phyloP scores from a whole-genome alignment of 2,329 filamentous ascomycete genomes.

The Byssoonygena ceratinophila region DNA sequence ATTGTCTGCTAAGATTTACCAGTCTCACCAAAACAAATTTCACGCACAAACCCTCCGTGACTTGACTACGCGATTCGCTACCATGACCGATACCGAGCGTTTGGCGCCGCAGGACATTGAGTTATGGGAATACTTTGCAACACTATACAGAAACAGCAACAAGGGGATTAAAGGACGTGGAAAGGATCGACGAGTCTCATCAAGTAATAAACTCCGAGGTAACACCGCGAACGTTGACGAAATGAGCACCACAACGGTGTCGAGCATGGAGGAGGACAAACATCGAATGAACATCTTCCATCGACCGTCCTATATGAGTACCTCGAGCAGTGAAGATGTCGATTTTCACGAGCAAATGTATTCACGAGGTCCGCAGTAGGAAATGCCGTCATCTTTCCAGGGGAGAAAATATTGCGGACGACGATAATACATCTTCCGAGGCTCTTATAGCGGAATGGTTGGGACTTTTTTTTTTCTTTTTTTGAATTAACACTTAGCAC shows the following conservation, averaged over 20 bases:
- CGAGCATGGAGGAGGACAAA: slow-evolving; percentile 8
- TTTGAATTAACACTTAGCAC: slow-evolving; percentile 11
- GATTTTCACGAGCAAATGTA: slow-evolving; percentile 18
- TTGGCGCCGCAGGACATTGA: slow-evolving; percentile 62
- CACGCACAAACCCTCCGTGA: slow-evolving; percentile 62
- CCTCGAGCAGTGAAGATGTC: slow-evolving; percentile 17
- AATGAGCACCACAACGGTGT: slow-evolving; percentile 6
- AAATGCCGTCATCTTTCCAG: background rate
- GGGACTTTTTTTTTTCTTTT: too few relatives aligned
- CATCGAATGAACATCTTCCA: slow-evolving; percentile 12
- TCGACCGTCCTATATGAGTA: slow-evolving; percentile 14
- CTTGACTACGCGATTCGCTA: slow-evolving; percentile 61
- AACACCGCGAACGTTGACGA: slow-evolving; percentile 10
- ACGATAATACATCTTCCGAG: background rate
- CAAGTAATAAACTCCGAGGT: slow-evolving; percentile 21
- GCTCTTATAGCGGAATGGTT: background rate
- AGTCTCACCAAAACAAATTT: slow-evolving; percentile 92
- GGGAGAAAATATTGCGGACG: background rate
- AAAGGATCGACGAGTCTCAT: slow-evolving; percentile 53
- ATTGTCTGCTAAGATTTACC: slow-evolving; percentile 8
- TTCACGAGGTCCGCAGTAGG: slow-evolving; percentile 10
- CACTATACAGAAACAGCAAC: slow-evolving; percentile 94
- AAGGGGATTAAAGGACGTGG: slow-evolving; percentile 96
- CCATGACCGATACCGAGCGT: slow-evolving; percentile 49
- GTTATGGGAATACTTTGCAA: slow-evolving; percentile 72